A percentile compares a stretch with the other conserved stretches of the same genome.
These are phyloP conservation scores for Bacidia rubella DNA, from an alignment of 495 filamentous ascomycete genomes.

Conservation along the genomic window DNA sequence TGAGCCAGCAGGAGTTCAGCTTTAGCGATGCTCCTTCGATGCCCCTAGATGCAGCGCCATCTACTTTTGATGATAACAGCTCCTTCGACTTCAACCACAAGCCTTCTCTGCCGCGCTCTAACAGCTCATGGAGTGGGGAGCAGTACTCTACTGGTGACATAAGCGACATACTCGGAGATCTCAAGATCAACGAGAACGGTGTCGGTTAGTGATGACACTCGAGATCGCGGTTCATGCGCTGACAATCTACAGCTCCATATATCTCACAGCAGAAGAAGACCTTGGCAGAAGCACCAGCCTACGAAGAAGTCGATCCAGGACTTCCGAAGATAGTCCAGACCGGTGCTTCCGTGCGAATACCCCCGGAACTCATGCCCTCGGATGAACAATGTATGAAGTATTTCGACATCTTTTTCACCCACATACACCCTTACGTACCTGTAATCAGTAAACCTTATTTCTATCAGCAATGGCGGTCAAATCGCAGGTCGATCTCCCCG, in stretches of 20 bases:
- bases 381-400: conserved; percentile 72
- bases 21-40: conserved; percentile 18
- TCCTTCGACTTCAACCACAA: conserved; percentile 6
- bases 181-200: conserved; percentile 77
- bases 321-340: conserved; percentile 56
- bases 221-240: background rate
- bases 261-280: conserved; percentile 62
- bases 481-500: conserved; percentile 77
- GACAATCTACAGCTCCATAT: conserved; percentile 53
- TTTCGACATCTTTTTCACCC: conserved; percentile 83
- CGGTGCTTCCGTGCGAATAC: conserved; percentile 72
- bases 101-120: background rate
- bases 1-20: conserved; percentile 17
- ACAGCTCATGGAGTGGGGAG: conserved; percentile 31
- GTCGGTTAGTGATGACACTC: conserved; percentile 61
- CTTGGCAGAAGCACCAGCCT: conserved; percentile 52
- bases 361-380: conserved; percentile 84
- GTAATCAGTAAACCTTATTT: conserved; percentile 75
- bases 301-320: conserved; percentile 62
- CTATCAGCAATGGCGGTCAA: conserved; percentile 84
- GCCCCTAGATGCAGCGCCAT: conserved; percentile 6
- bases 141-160: conserved; percentile 57
- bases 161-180: conserved; percentile 67
- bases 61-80: conserved; percentile 8
- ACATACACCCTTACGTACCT: conserved; percentile 94